phyloP scores from a whole-genome alignment of 106 monocot species.

The Allium fistulosum region DNA sequence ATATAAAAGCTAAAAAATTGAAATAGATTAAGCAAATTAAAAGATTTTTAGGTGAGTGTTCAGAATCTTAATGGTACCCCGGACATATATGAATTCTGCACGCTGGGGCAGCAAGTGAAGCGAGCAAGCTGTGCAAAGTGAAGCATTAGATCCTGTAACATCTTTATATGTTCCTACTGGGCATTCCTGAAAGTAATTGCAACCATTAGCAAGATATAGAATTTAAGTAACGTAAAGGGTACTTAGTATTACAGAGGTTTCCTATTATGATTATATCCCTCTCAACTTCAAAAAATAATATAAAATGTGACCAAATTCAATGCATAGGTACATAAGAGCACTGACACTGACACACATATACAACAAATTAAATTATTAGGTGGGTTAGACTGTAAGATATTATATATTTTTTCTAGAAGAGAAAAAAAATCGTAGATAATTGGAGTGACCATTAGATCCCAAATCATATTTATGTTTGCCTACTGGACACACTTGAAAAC shows the following conservation, averaged over 20 bases:
- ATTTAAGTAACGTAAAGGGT: background rate
- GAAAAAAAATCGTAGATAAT: too few relatives aligned
- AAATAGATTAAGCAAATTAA: background rate
- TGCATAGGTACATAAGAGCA: background rate
- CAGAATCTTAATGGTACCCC: constrained; percentile 37
- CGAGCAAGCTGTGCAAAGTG: constrained; percentile 64
- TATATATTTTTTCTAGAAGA: too few relatives aligned
- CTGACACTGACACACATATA: background rate
- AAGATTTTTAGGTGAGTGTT: background rate
- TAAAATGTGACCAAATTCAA: constrained; percentile 1
- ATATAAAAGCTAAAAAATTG: too few relatives aligned
- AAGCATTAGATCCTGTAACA: constrained; percentile 64
- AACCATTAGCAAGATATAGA: constrained; percentile 1
- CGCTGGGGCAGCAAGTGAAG: constrained; percentile 59
- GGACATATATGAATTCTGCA: constrained; percentile 76
- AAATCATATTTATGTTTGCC: too few relatives aligned
- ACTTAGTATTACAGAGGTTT: background rate
- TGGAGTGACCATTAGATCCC: too few relatives aligned
- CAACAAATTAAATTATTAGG: too few relatives aligned
- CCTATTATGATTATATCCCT: background rate
- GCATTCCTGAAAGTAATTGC: constrained; percentile 63
- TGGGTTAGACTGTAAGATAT: too few relatives aligned
- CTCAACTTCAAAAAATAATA: background rate
- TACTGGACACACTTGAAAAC: too few relatives aligned
- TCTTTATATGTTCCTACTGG: constrained; percentile 90